phyloP scores from a whole-genome alignment of 345 rosid genomes.

The Angophora floribunda region DNA sequence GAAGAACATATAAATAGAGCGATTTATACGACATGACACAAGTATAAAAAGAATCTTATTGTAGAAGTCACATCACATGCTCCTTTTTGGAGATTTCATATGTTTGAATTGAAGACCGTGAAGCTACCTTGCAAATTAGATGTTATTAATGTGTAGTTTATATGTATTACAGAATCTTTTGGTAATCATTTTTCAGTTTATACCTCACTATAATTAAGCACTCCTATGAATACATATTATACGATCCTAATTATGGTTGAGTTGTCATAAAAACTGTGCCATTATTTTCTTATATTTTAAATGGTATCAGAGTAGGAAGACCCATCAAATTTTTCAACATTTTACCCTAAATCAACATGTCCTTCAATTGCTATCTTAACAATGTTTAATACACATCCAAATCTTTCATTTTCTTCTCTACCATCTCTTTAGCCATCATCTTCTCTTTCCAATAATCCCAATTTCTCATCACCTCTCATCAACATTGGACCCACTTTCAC shows the following conservation, averaged over 20 bases:
- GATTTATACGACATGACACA: not conserved
- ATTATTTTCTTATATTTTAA: not conserved
- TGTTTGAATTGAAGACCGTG: not conserved
- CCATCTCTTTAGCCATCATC: not conserved
- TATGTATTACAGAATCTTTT: not conserved
- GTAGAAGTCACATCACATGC: not conserved
- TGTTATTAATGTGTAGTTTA: not conserved
- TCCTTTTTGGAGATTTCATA: not conserved
- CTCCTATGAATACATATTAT: not conserved
- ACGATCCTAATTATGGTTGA: not conserved
- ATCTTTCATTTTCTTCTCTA: not conserved
- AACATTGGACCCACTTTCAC: not conserved
- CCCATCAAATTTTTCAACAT: not conserved
- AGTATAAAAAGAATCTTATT: not conserved
- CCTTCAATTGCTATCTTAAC: not conserved
- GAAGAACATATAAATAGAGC: no score
- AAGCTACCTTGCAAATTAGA: not conserved
- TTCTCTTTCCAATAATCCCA: not conserved
- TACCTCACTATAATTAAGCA: not conserved
- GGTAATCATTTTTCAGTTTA: not conserved
- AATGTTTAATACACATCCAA: not conserved
- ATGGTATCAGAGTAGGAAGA: not conserved
- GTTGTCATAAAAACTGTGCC: not conserved
- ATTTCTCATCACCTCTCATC: not conserved
- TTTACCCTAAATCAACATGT: not conserved